Evolutionary conservation across 768 basidiomycete genomes (phyloP).

Genomic region (Paxillus rubicundulus): DNA sequence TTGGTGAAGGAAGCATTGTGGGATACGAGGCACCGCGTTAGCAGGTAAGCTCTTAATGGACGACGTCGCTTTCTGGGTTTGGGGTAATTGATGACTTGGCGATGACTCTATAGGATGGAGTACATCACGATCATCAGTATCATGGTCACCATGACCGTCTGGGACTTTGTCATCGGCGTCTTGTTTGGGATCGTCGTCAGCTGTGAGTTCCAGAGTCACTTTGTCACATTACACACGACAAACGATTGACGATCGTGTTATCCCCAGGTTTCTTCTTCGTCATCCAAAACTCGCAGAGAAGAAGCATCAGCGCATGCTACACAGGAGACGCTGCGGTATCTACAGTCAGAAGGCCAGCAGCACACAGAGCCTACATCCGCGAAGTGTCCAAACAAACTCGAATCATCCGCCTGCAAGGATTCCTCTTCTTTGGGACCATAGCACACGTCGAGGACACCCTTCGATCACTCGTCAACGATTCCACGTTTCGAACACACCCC

Average conservation of each 20-base stretch:
- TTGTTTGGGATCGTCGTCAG: constrained; percentile 89
- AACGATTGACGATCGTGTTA: background rate
- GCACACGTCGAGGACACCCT: constrained; percentile 86
- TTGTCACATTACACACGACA: background rate
- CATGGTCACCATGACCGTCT: constrained; percentile 89
- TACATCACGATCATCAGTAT: constrained; percentile 84
- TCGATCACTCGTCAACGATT: constrained; percentile 66
- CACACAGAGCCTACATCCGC: constrained; percentile 87
- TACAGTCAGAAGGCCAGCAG: constrained; percentile 84
- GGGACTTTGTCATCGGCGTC: constrained; percentile 94
- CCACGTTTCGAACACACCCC: constrained; percentile 69
- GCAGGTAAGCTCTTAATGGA: constrained; percentile 45
- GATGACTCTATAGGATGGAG: constrained; percentile 48
- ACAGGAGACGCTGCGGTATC: constrained; percentile 85
- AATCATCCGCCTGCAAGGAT: constrained; percentile 87
- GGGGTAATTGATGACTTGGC: background rate
- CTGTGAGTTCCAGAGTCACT: constrained; percentile 50
- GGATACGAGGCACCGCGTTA: constrained; percentile 91
- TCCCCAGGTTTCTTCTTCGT: constrained; percentile 87
- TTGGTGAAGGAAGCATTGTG: constrained; percentile 94
- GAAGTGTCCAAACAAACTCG: constrained; percentile 91
- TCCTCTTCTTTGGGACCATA: constrained; percentile 94
- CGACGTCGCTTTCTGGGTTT: too few species aligned
- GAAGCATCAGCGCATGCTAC: constrained; percentile 80
- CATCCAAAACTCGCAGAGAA: constrained; percentile 84